Evolutionary conservation across 73 alveolate genomes (phyloP).

Genomic region (Tetrahymena thermophila): DNA sequence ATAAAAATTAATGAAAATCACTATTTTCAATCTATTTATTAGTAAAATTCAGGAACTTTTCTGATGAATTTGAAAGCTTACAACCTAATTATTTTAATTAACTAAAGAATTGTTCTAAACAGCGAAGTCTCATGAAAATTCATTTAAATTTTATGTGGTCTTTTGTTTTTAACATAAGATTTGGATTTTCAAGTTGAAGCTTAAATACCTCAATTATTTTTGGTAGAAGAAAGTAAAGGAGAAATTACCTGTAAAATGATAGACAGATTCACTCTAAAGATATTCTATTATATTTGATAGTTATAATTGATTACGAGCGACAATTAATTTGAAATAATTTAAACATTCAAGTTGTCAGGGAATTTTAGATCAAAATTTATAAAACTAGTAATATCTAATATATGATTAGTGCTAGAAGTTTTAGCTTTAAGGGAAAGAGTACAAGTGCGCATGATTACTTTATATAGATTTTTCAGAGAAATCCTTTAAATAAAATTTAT

Average conservation of each 20-base stretch:
- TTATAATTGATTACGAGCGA: background rate
- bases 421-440: background rate
- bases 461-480: background rate
- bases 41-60: background rate
- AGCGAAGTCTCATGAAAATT: too few species aligned
- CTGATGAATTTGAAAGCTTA: background rate
- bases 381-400: background rate
- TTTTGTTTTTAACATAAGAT: background rate
- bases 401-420: background rate
- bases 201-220: background rate
- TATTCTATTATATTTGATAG: background rate
- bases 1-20: background rate
- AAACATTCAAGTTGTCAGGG: background rate
- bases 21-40: too few species aligned
- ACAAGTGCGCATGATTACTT: background rate
- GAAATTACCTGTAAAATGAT: background rate
- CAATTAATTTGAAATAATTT: background rate
- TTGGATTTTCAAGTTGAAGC: too few species aligned
- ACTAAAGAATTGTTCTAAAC: background rate
- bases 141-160: too few species aligned
- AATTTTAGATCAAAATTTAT: too few species aligned
- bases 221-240: background rate
- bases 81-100: background rate
- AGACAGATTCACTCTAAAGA: background rate
- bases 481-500: background rate